Conservation (phyloP, 495 filamentous ascomycete genomes). For the Aspergillus incahuasiensis region DNA sequence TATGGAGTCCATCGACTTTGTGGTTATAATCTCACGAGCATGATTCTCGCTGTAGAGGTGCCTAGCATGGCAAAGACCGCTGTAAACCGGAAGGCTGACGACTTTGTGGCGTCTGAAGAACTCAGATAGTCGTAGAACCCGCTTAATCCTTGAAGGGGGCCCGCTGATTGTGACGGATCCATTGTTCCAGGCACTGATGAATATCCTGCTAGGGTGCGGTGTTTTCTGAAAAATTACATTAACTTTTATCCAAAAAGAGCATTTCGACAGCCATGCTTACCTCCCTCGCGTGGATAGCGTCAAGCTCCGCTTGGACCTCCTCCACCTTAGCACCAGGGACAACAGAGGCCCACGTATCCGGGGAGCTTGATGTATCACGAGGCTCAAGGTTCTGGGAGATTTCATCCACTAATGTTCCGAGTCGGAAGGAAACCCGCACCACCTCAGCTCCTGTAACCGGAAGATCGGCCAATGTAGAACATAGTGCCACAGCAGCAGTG, state of each 20-base stretch:
- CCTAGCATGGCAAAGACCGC: slow-evolving; percentile 37
- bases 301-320: slow-evolving; percentile 31
- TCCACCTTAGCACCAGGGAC: slow-evolving; percentile 21
- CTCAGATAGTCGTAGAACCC: slow-evolving; percentile 21
- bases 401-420: slow-evolving; percentile 27
- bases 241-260: background rate
- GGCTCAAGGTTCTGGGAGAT: slow-evolving; percentile 23
- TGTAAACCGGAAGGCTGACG: slow-evolving; percentile 26
- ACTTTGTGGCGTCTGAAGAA: slow-evolving; percentile 21
- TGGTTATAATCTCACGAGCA: background rate
- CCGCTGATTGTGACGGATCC: slow-evolving; percentile 33
- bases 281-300: slow-evolving; percentile 19
- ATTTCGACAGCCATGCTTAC: too few relatives aligned
- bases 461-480: slow-evolving; percentile 23
- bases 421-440: slow-evolving; percentile 30
- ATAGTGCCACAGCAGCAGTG: slow-evolving; percentile 26
- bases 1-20: background rate
- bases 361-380: background rate
- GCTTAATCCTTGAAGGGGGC: slow-evolving; percentile 33
- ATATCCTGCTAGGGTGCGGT: slow-evolving; percentile 24
- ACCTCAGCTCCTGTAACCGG: slow-evolving; percentile 22
- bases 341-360: slow-evolving; percentile 35
- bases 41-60: slow-evolving; percentile 59
- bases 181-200: slow-evolving; percentile 27
- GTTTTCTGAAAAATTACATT: background rate